These are phyloP conservation scores for Populus hybrid DNA, from an alignment of 441 rosid species.

Conservation along the genomic window DNA sequence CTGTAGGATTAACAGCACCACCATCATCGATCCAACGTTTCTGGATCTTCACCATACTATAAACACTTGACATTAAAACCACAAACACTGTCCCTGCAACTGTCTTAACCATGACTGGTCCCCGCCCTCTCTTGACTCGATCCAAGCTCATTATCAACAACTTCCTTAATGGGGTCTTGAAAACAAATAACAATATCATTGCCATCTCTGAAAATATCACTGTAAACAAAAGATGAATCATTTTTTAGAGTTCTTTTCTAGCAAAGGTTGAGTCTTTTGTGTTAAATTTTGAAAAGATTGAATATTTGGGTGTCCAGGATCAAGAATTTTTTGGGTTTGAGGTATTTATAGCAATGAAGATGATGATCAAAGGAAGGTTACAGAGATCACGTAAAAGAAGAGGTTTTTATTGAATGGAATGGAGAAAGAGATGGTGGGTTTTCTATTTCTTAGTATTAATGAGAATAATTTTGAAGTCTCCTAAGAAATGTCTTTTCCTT, in stretches of 20 bases:
- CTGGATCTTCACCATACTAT: constrained; percentile 58
- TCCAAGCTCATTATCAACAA: constrained; percentile 61
- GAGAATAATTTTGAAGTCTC: not conserved
- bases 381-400: not conserved
- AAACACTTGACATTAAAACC: constrained; percentile 53
- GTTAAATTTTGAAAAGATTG: not conserved
- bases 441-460: not conserved
- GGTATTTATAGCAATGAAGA: not conserved
- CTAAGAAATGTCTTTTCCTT: not conserved
- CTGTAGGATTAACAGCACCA: constrained; percentile 68
- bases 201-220: constrained; percentile 66
- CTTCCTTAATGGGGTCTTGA: constrained; percentile 76
- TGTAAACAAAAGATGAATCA: constrained; percentile 71
- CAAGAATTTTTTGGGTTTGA: not conserved
- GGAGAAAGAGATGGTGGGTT: not conserved
- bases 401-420: not conserved
- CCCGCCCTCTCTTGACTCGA: constrained; percentile 74
- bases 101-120: constrained; percentile 71
- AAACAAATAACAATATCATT: constrained; percentile 55
- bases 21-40: constrained; percentile 53
- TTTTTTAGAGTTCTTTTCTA: constrained; percentile 13
- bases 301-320: not conserved
- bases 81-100: constrained; percentile 58
- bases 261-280: not conserved
- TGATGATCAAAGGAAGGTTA: not conserved